phyloP scores from a whole-genome alignment of 2,329 filamentous ascomycete genomes.

The Cadophora malorum region DNA sequence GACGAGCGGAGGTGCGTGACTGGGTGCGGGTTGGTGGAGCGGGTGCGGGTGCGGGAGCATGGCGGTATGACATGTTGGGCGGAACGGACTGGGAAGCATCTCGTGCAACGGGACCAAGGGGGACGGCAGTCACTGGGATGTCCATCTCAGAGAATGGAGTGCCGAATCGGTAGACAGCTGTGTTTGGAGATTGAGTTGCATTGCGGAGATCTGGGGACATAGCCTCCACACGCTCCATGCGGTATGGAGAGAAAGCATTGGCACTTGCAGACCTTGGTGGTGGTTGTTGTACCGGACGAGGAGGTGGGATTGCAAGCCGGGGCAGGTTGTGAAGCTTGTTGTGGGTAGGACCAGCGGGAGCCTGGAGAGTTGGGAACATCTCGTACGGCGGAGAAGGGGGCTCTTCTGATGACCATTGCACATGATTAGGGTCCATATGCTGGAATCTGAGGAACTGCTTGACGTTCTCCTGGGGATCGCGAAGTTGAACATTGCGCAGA shows the following conservation, averaged over 20 bases:
- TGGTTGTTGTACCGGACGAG: constrained; percentile 37
- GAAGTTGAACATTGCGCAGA: constrained; percentile 70
- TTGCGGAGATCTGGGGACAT: constrained; percentile 62
- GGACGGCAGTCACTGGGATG: constrained; percentile 78
- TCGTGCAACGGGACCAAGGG: constrained; percentile 74
- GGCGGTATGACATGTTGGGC: constrained; percentile 85
- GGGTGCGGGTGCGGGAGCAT: constrained; percentile 42
- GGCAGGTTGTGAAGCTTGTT: constrained; percentile 64
- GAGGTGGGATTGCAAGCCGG: constrained; percentile 64
- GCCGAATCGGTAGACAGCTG: constrained; percentile 75
- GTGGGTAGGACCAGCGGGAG: constrained; percentile 48
- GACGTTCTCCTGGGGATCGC: constrained; percentile 91
- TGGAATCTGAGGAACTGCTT: constrained; percentile 91
- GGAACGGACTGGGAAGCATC: constrained; percentile 90
- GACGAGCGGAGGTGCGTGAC: constrained; percentile 60
- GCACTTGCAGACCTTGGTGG: constrained; percentile 43
- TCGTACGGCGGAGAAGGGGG: constrained; percentile 74
- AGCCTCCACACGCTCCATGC: constrained; percentile 58
- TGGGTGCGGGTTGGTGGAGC: constrained; percentile 37
- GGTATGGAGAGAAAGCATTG: constrained; percentile 54
- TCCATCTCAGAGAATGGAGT: constrained; percentile 93
- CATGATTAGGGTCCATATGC: constrained; percentile 58
- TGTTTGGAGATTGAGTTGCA: constrained; percentile 56
- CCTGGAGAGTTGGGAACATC: constrained; percentile 56
- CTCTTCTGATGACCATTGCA: constrained; percentile 56